Evolutionary conservation across 257 asterid species (phyloP).

Genomic region (Solanum medicagineum): DNA sequence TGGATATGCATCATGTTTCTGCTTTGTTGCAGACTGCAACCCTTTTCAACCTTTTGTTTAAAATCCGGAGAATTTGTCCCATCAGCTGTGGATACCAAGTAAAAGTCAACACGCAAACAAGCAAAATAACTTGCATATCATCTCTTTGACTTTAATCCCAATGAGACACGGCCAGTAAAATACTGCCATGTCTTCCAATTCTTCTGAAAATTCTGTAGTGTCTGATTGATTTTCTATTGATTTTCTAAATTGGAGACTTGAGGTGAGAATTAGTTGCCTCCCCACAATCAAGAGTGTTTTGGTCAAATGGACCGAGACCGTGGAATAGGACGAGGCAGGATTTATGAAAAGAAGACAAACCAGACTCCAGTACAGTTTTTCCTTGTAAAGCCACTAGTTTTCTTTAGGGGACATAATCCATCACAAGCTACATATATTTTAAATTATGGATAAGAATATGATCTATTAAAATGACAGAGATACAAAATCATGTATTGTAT

Average conservation of each 20-base stretch:
- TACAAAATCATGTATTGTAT: neutral
- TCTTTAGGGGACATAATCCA: neutral
- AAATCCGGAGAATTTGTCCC: neutral
- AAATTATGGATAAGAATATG: neutral
- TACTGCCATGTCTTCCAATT: too few relatives aligned
- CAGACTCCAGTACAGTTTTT: neutral
- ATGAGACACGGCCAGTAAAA: too few relatives aligned
- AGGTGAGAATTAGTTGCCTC: neutral
- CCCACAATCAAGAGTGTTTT: neutral
- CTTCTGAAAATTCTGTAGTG: neutral
- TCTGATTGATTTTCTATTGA: neutral
- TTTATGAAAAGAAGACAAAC: neutral
- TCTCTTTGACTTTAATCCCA: neutral
- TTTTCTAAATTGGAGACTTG: neutral
- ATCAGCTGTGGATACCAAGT: neutral
- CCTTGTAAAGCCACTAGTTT: neutral
- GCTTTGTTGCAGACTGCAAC: neutral
- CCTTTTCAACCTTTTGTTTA: neutral
- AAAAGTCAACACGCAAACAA: neutral
- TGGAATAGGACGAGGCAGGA: neutral
- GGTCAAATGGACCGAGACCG: neutral
- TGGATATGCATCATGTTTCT: neutral
- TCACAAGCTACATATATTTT: neutral
- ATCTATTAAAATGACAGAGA: neutral
- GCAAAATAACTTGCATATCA: neutral